Evolutionary conservation across 1,139 yeast species (phyloP), one percentile per base, ranked within the genome.

Genomic region (Blastobotrys serpentis): DNA sequence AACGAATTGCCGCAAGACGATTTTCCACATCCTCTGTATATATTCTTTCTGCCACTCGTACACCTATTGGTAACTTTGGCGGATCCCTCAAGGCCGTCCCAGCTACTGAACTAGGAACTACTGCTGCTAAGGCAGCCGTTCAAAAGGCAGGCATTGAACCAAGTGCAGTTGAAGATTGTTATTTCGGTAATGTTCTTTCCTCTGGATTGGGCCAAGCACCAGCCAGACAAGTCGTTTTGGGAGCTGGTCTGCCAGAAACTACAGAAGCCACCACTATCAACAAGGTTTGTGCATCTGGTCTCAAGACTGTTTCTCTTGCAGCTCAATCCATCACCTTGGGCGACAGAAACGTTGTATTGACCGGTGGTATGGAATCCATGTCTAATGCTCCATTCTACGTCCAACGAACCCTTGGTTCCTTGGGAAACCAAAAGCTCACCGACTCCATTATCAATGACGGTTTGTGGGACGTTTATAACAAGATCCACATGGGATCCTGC

Each of bases 361-460:
- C 81, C 36, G 84, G 84, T 36, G 84, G 84, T 48, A 81, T 81
- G 60, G 84, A 79, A 65, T 77, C 82, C 54, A 79, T 79, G 84
- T 70, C 82, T 45, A 77, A 79, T 59, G 67, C 79, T 33, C 84
- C 84, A 22, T 79, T 73, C 57, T 69, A 67, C 52, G 47, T 65
- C 25, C 61, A 62, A 14, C 71, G 66, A 72, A 50, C 62, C 44
- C 76, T 76, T 56, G 76, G 78, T 42, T 67, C 75, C 54, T 79
- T 72, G 56, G 84, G 84, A 51, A 77, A 78, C 59, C 61, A 72
- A 43, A 56, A 70, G 50, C 57, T 76, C 58, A 70, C 71, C 47
- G 84, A 79, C 59, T 77, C 82, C 38, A 71, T 79, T 51, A 74
- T 78, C 58, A 72, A 74, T 60, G 84, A 79, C 62, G 84, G 83